Evolutionary conservation across 2,329 filamentous ascomycete species (phyloP).

Genomic region (Xylariaceae sp.): DNA sequence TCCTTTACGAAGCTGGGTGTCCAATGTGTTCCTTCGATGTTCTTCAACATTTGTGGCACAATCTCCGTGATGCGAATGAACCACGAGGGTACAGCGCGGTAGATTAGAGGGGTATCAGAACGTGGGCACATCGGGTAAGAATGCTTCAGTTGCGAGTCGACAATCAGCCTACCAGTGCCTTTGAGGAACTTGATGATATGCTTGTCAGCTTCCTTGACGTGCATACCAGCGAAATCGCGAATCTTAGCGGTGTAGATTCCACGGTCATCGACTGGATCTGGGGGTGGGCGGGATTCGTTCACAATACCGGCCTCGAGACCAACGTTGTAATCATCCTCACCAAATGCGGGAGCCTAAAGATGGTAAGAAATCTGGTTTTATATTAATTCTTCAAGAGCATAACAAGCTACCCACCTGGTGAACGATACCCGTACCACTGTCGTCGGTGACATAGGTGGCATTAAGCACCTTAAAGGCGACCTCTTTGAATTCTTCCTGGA

Average conservation of each 20-base stretch:
- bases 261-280: slow-evolving; percentile 83
- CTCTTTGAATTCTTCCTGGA: slow-evolving; percentile 84
- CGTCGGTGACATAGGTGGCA: slow-evolving; percentile 80
- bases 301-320: slow-evolving; percentile 74
- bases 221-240: slow-evolving; percentile 75
- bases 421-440: slow-evolving; percentile 89
- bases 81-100: slow-evolving; percentile 89
- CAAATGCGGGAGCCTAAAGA: slow-evolving; percentile 69
- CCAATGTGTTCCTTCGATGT: slow-evolving; percentile 88
- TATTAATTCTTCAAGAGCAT: too few relatives aligned
- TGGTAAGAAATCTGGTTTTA: too few relatives aligned
- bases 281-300: slow-evolving; percentile 70
- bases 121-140: slow-evolving; percentile 92
- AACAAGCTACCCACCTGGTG: slow-evolving; percentile 56
- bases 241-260: slow-evolving; percentile 76
- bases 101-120: slow-evolving; percentile 92
- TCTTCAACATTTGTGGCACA: slow-evolving; percentile 83
- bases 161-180: slow-evolving; percentile 68
- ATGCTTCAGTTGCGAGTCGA: slow-evolving; percentile 84
- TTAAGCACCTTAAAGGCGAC: slow-evolving; percentile 77
- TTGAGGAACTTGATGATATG: slow-evolving; percentile 88
- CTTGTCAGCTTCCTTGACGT: slow-evolving; percentile 91
- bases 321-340: slow-evolving; percentile 92
- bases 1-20: slow-evolving; percentile 89
- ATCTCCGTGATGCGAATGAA: slow-evolving; percentile 85